Conservation (phyloP, 2,329 filamentous ascomycete species). For the Endothia cerciana region DNA sequence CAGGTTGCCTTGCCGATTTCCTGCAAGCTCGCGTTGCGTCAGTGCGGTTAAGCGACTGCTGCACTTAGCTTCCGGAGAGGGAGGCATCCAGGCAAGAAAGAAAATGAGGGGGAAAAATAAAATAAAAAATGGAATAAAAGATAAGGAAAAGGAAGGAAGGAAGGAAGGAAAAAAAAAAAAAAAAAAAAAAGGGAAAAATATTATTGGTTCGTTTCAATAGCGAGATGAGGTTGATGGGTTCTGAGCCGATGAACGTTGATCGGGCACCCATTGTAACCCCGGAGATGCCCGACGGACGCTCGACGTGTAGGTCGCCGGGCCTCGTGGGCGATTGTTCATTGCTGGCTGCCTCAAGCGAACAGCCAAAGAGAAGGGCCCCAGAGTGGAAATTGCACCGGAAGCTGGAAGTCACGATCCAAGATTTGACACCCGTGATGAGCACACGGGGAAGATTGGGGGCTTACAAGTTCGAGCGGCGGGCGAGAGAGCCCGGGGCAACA, state of each 20-base stretch:
- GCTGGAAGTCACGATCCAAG: neutral
- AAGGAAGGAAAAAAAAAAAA: neutral
- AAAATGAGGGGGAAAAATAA: too few relatives aligned
- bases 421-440: neutral
- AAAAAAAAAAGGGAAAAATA: neutral
- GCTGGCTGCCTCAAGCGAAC: neutral
- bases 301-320: too few relatives aligned
- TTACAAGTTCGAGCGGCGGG: neutral
- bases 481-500: neutral
- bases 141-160: too few relatives aligned
- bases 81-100: too few relatives aligned
- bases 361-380: neutral
- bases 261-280: neutral
- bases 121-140: neutral
- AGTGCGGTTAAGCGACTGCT: too few relatives aligned
- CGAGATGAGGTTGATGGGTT: neutral
- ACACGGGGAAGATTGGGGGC: neutral
- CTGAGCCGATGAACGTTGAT: neutral
- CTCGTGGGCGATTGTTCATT: neutral
- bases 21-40: too few relatives aligned
- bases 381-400: neutral
- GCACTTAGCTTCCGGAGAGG: too few relatives aligned
- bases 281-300: too few relatives aligned
- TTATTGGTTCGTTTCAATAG: constrained; percentile 4
- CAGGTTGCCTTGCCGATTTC: neutral